Conservation (phyloP, 2,329 filamentous ascomycete genomes). For the Fusarium gaditjirri region DNA sequence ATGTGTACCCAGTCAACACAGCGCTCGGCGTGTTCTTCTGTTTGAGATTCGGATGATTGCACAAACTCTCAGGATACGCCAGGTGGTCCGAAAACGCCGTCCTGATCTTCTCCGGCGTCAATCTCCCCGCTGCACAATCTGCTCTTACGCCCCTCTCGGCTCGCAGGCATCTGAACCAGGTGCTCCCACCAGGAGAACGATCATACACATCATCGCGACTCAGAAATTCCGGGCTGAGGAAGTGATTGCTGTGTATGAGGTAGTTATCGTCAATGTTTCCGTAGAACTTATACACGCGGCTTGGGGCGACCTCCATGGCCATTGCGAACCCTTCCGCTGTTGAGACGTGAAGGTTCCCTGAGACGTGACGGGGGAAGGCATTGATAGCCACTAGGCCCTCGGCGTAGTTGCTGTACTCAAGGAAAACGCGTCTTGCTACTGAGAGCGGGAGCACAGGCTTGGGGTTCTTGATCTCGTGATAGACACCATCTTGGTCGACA, state of each 20-base stretch:
- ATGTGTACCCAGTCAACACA: background rate
- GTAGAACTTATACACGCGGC: background rate
- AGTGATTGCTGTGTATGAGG: background rate
- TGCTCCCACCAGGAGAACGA: background rate
- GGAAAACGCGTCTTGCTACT: background rate
- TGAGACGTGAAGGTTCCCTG: background rate
- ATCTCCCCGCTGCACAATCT: background rate
- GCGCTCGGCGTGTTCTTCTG: background rate
- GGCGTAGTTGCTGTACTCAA: background rate
- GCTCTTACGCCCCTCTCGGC: background rate
- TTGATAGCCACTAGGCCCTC: rapidly evolving
- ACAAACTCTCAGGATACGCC: background rate
- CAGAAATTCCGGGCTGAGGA: background rate
- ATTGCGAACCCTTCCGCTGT: background rate
- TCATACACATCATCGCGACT: background rate
- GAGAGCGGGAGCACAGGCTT: background rate
- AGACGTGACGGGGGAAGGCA: background rate
- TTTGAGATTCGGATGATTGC: background rate
- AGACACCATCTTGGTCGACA: background rate
- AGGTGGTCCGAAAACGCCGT: background rate
- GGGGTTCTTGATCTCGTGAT: background rate
- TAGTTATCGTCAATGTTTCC: background rate
- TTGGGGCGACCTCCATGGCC: background rate
- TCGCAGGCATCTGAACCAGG: background rate
- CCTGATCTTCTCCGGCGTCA: background rate